Percentiles rank a stretch among this genome's conserved stretches.
These are phyloP conservation scores for Staphylotrichum tortipilum DNA, from an alignment of 495 filamentous ascomycete genomes.

Conservation along the genomic window DNA sequence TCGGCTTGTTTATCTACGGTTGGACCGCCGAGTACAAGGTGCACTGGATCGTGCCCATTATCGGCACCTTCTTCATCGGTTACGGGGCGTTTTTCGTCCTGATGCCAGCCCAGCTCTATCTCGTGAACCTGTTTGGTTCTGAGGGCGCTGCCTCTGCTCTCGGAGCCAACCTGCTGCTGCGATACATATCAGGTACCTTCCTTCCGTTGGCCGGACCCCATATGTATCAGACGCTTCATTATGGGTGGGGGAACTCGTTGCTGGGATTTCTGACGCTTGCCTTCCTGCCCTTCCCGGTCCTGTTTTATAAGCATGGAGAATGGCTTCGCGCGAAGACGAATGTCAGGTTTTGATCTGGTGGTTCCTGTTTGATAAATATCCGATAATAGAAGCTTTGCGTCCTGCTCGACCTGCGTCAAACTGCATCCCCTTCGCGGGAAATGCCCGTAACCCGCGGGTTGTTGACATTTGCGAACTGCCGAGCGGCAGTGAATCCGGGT, in stretches of 20 bases:
- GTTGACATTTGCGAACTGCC: too few relatives aligned
- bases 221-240: constrained; percentile 46
- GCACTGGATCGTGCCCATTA: constrained; percentile 47
- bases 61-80: constrained; percentile 43
- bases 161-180: constrained; percentile 44
- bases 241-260: constrained; percentile 56
- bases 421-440: too few relatives aligned
- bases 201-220: constrained; percentile 47
- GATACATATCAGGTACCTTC: constrained; percentile 47
- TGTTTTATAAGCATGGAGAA: constrained; percentile 47
- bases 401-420: too few relatives aligned
- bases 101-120: constrained; percentile 45
- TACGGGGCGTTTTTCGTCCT: constrained; percentile 45
- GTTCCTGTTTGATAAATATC: too few relatives aligned
- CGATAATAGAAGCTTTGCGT: too few relatives aligned
- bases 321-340: not conserved
- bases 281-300: constrained; percentile 38
- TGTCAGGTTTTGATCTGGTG: too few relatives aligned
- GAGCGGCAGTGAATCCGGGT: too few relatives aligned
- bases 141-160: constrained; percentile 39
- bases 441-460: too few relatives aligned
- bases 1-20: constrained; percentile 45
- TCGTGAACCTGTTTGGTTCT: constrained; percentile 46
- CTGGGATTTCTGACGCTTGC: constrained; percentile 48
- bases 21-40: constrained; percentile 31